Base-by-base conservation (phyloP, 2,329 filamentous ascomycete genomes). In the Chalaropsis ovoidea region DNA sequence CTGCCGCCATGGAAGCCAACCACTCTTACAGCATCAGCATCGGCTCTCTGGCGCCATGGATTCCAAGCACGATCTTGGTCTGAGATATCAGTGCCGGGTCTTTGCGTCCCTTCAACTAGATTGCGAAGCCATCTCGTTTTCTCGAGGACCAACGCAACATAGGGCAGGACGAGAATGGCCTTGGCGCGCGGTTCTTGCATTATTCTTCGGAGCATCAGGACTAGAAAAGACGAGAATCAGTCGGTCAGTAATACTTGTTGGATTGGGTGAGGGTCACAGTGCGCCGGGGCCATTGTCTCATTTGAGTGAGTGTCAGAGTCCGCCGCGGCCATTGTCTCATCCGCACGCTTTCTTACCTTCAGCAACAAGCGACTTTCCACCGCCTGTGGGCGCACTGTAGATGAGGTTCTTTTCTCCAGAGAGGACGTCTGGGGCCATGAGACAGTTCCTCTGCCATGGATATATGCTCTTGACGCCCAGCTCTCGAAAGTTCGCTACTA, bases 321-420 rank as follows among this genome's bases (percentile, higher is more conserved):
- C n/a, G 35, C 19, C 47, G 6, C 13, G n/a, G 24, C 13, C 31
- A 58, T 35, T n/a, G n/a, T 35, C 2, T 58, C 27, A 17, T 19
- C 15, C 7, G 15, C 17, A 19, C 19, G 4, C 2, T n/a, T n/a
- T 19, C 76, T 73, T 68, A 78, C 77, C 74, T 71, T 85, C 82
- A 66, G 87, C 87, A 60, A 90, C 86, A 13, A 91, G 78, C 7
- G 86, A 90, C 74, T 91, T 90, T 17, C 88, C 88, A 49, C 88
- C 88, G 3, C 88, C 88, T 0, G 88, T 91, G 0, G 88, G 88
- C 7, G 88, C 88, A 54, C 85, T 88, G 72, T 91, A 92, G n/a
- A 91, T 85, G 10, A 92, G 77, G 70, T 89, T 90, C 68, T 80
- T 83, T 62, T 82, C 77, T 17, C 87, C 87, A 5, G 77, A 73